Conservation (phyloP, 148 eudicot genomes). For the Polygonum maritimum region DNA sequence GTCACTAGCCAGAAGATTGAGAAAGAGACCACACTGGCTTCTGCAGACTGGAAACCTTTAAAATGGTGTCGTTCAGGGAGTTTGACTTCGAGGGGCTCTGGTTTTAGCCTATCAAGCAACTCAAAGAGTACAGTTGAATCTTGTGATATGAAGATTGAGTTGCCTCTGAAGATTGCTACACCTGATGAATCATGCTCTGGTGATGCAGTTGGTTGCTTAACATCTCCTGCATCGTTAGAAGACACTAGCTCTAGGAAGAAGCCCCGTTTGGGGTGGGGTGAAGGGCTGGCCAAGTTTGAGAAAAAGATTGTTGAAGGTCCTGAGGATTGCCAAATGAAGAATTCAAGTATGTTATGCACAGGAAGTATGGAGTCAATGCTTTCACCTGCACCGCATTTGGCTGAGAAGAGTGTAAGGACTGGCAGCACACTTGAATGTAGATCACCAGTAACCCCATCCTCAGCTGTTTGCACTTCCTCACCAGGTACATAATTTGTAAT, state of each 20-base stretch:
- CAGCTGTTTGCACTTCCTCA: conserved; percentile 70
- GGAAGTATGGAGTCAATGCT: conserved; percentile 28
- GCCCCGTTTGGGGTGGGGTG: conserved; percentile 94
- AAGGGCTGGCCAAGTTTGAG: conserved; percentile 92
- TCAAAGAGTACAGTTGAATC: conserved; percentile 54
- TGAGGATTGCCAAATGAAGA: conserved; percentile 41
- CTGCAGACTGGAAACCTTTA: conserved; percentile 66
- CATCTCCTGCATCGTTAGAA: conserved; percentile 34
- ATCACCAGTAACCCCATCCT: conserved; percentile 79
- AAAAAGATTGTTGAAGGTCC: conserved; percentile 71
- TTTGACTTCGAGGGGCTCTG: conserved; percentile 57
- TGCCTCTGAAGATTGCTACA: conserved; percentile 25
- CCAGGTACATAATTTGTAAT: conserved; percentile 45
- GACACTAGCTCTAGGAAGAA: conserved; percentile 65
- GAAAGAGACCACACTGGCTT: conserved; percentile 39
- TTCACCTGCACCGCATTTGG: conserved; percentile 8
- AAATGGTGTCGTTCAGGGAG: conserved; percentile 77
- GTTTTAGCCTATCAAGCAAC: conserved; percentile 56
- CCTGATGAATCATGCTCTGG: conserved; percentile 46
- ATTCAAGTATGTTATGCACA: conserved; percentile 19
- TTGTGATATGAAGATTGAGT: conserved; percentile 32
- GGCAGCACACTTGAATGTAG: conserved; percentile 46
- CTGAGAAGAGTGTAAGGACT: conserved; percentile 49
- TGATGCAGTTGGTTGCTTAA: conserved; percentile 34
- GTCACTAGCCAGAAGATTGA: conserved; percentile 34